Evolutionary conservation across 345 rosid genomes (phyloP), one percentile per base, ranked within the genome.

Genomic region (Excoecaria agallocha): DNA sequence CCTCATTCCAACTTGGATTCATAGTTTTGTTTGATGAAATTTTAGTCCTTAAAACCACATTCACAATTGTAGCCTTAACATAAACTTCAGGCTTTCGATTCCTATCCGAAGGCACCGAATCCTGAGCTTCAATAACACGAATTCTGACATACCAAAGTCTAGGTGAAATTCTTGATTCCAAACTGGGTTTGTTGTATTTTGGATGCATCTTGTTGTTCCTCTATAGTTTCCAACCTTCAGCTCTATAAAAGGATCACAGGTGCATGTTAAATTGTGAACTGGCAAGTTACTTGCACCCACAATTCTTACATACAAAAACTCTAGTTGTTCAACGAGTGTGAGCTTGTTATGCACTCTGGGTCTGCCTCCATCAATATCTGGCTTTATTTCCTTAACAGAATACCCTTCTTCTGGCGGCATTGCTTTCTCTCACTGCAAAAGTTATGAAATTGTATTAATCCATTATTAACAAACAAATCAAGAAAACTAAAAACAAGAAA

Each of bases 1-100:
- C 90, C 74, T 86, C 85, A 56, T 81, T 84, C 90, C 89, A 84
- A 59, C 64, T 65, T 8, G 89, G 89, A 62, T 78, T 80, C 48
- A 25, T 50, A 51, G 45, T 60, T 74, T 79, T 83, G 45, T 48
- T 72, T 6, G 56, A 43, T 2, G 87, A 86, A 69, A 81, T 55
- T 52, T 49, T 75, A 51, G 79, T 86, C 68, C 77, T 82, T 79
- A 84, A n/a, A 20, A 65, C 71, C 61, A 61, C 70, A n/a, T 73
- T 66, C 59, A 86, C 85, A 2, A 84, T 63, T 2, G 30, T 46
- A 7, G 82, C 90, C 76, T 75, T 84, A 48, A 84, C 76, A 45
- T 43, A 79, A 68, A 78, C 83, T 72, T 86, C 85, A 0, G 84
- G 85, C 11, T 64, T 75, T 51, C 68, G 37, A 20, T 70, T 76